These are phyloP conservation scores for Trichophyton rubrum DNA, from an alignment of 2,329 filamentous ascomycete genomes.

Conservation along the genomic window DNA sequence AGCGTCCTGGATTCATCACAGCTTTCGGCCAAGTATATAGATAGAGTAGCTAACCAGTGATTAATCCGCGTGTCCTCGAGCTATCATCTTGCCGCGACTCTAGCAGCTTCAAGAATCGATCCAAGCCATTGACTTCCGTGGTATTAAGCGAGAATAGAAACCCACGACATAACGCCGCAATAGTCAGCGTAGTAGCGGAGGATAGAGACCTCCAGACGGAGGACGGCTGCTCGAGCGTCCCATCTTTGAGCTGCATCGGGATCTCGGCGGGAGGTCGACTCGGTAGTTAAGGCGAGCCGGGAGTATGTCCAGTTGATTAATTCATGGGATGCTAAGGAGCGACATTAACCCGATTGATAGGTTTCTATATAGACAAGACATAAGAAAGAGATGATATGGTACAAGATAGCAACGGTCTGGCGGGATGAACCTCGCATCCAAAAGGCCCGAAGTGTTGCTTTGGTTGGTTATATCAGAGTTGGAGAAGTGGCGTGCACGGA, in stretches of 20 bases:
- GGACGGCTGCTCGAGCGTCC: conserved; percentile 33
- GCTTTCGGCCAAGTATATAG: too few species aligned
- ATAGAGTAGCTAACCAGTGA: conserved; percentile 56
- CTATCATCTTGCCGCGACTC: conserved; percentile 58
- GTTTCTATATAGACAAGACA: neutral
- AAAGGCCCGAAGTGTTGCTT: neutral
- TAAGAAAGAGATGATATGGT: neutral
- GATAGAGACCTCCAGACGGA: conserved; percentile 57
- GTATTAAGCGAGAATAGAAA: conserved; percentile 66
- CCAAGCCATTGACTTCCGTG: conserved; percentile 64
- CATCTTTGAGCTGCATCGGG: conserved; percentile 27
- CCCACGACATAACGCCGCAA: conserved; percentile 55
- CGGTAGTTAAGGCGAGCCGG: neutral
- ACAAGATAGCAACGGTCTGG: neutral
- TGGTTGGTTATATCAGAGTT: neutral
- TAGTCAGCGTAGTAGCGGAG: conserved; percentile 59
- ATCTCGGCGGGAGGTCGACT: neutral
- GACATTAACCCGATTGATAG: neutral
- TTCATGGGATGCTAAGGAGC: neutral
- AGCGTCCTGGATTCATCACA: neutral
- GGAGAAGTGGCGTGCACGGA: neutral
- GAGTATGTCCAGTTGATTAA: neutral
- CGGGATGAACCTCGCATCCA: neutral
- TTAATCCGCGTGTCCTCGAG: conserved; percentile 58
- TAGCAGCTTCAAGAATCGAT: conserved; percentile 60